Evolutionary conservation across 2,329 filamentous ascomycete genomes (phyloP).

Genomic region (Arthrobotrys megalospora): DNA sequence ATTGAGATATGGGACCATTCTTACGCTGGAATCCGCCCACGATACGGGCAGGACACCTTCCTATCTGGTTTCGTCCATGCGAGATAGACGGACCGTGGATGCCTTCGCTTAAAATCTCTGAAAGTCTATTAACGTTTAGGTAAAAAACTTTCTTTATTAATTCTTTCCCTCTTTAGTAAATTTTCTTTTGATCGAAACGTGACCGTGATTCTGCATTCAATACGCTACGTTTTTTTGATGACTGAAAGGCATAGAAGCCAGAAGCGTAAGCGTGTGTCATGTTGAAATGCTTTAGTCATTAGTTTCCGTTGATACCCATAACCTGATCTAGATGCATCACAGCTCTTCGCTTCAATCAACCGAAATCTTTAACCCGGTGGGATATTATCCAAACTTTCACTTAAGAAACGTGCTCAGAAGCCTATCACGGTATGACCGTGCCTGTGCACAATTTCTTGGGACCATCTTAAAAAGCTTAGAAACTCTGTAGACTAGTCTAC

Average conservation of each 20-base stretch:
- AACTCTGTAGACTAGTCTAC: conserved; percentile 15
- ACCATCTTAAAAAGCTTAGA: conserved; percentile 25
- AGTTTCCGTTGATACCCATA: conserved; percentile 50
- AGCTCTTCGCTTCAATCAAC: conserved; percentile 40
- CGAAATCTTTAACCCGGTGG: conserved; percentile 25
- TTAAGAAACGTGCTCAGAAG: conserved; percentile 59
- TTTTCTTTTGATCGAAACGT: conserved; percentile 28
- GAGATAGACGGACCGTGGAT: conserved; percentile 60
- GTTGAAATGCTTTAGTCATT: conserved; percentile 38
- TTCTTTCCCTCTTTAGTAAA: conserved; percentile 6
- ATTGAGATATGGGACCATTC: conserved; percentile 50
- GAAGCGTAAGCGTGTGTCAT: conserved; percentile 45
- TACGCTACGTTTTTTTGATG: neutral
- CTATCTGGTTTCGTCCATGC: conserved; percentile 58
- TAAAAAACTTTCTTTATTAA: conserved; percentile 20
- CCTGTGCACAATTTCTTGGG: conserved; percentile 37
- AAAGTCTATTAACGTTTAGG: conserved; percentile 38
- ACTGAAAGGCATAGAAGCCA: conserved; percentile 5
- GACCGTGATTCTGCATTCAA: neutral
- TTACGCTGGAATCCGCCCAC: conserved; percentile 39
- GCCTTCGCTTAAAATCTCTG: conserved; percentile 60
- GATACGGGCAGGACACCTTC: conserved; percentile 49
- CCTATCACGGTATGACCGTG: conserved; percentile 53
- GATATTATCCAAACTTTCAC: conserved; percentile 37
- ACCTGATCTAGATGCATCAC: conserved; percentile 7